phyloP scores from a whole-genome alignment of 345 rosid species.

The Eutrema japonicum region DNA sequence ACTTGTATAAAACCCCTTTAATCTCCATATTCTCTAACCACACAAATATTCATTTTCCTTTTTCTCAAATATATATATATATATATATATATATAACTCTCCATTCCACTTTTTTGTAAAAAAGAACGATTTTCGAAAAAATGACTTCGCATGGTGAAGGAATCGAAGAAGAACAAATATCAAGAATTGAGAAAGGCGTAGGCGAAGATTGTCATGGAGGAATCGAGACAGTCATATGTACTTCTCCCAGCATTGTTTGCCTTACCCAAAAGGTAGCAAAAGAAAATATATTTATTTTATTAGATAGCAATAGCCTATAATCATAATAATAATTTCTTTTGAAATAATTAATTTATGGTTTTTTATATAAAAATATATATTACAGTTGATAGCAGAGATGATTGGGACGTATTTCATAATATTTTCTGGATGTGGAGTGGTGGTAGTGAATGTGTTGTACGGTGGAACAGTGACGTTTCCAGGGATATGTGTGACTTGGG shows the following conservation, averaged over 20 bases:
- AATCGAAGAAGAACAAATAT: constrained; percentile 40
- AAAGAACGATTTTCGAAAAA: neutral
- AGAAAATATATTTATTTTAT: neutral
- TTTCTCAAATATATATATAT: neutral
- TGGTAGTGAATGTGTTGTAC: constrained; percentile 65
- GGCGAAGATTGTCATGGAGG: constrained; percentile 31
- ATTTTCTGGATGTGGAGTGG: constrained; percentile 75
- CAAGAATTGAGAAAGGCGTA: constrained; percentile 37
- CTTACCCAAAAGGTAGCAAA: constrained; percentile 37
- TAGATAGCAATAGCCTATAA: neutral
- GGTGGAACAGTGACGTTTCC: constrained; percentile 64
- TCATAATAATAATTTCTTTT: neutral
- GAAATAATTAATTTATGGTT: neutral
- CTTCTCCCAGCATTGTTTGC: constrained; percentile 40
- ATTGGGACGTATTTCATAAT: constrained; percentile 73
- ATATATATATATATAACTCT: neutral
- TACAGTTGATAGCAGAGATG: constrained; percentile 64
- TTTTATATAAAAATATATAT: neutral
- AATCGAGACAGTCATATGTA: constrained; percentile 32
- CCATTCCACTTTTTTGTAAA: neutral
- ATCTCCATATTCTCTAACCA: constrained; percentile 4
- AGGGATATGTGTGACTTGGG: constrained; percentile 68
- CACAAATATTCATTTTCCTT: neutral
- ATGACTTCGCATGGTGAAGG: constrained; percentile 28
- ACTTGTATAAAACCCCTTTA: constrained; percentile 7